phyloP scores from a whole-genome alignment of 768 basidiomycete species.

The Leccinellum rugosiceps region DNA sequence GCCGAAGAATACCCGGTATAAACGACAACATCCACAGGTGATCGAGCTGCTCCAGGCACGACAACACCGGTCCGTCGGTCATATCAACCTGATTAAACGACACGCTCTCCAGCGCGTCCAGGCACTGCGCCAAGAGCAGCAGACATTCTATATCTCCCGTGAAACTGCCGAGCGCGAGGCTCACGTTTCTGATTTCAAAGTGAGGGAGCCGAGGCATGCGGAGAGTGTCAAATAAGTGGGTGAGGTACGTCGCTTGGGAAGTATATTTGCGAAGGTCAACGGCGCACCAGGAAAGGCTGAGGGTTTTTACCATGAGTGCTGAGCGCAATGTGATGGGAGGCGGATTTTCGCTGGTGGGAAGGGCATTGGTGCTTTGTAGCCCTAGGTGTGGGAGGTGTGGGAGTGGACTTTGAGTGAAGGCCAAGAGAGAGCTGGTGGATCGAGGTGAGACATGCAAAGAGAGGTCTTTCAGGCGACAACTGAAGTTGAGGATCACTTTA shows the following conservation, averaged over 20 bases:
- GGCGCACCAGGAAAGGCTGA: conserved; percentile 27
- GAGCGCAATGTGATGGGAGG: conserved; percentile 23
- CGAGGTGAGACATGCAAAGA: conserved; percentile 20
- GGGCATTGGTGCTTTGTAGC: conserved; percentile 22
- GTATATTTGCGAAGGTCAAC: conserved; percentile 28
- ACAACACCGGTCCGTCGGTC: conserved; percentile 14
- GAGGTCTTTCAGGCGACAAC: conserved; percentile 19
- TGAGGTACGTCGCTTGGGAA: conserved; percentile 25
- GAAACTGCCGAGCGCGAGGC: conserved; percentile 26
- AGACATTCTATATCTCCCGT: conserved; percentile 25
- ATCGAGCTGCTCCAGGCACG: conserved; percentile 20
- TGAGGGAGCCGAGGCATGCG: conserved; percentile 23
- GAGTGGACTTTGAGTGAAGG: conserved; percentile 25
- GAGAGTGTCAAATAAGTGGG: conserved; percentile 24
- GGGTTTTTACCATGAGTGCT: conserved; percentile 25
- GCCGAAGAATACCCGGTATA: conserved; percentile 28
- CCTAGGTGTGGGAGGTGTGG: conserved; percentile 26
- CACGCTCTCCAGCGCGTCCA: conserved; percentile 28
- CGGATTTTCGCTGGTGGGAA: conserved; percentile 25
- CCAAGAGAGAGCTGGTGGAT: conserved; percentile 26
- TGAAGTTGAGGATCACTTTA: conserved; percentile 26
- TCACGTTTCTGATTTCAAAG: conserved; percentile 29
- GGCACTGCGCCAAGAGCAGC: conserved; percentile 24
- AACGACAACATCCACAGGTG: conserved; percentile 16
- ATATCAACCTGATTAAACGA: conserved; percentile 24